Evolutionary conservation across 225 moss, liverwort and hornwort genomes (phyloP).

Genomic region (Sphagnum contortum): DNA sequence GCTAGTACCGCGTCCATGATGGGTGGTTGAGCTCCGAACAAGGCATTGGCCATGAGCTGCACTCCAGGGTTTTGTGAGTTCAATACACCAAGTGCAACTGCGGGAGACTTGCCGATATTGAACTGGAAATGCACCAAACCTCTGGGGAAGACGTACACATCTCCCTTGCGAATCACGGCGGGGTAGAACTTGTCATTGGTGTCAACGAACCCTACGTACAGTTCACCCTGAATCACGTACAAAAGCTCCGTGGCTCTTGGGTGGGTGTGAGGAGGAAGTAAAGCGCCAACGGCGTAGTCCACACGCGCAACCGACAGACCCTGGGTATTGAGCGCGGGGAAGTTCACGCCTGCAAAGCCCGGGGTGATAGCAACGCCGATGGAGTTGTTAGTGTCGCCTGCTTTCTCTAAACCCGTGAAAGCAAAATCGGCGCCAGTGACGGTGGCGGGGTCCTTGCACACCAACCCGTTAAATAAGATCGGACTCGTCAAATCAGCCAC

Average conservation of each 20-base stretch:
- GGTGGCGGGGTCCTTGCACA: constrained; percentile 11
- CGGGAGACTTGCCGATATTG: constrained; percentile 6
- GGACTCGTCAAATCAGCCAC: constrained; percentile 16
- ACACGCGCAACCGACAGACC: constrained; percentile 17
- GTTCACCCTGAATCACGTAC: not conserved
- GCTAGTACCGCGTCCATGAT: too few relatives aligned
- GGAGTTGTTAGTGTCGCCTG: constrained; percentile 10
- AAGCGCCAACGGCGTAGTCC: constrained; percentile 21
- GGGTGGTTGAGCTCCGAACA: constrained; percentile 8
- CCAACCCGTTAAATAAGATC: constrained; percentile 10
- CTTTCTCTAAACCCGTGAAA: constrained; percentile 9
- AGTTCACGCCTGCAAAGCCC: constrained; percentile 26
- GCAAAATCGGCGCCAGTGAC: constrained; percentile 6
- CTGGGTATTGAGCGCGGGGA: constrained; percentile 13
- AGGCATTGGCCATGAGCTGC: constrained; percentile 8
- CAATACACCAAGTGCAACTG: constrained; percentile 4
- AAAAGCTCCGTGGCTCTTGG: constrained; percentile 24
- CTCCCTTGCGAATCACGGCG: constrained; percentile 1
- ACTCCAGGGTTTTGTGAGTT: constrained; percentile 30
- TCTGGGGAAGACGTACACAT: constrained; percentile 18
- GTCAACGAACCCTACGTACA: constrained; percentile 17
- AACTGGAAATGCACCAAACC: constrained; percentile 22
- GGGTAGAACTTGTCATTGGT: constrained; percentile 14
- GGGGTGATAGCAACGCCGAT: constrained; percentile 16
- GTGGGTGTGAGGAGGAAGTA: constrained; percentile 28